Base-by-base conservation (phyloP, 768 basidiomycete species). In the Cystoderma amianthinum region DNA sequence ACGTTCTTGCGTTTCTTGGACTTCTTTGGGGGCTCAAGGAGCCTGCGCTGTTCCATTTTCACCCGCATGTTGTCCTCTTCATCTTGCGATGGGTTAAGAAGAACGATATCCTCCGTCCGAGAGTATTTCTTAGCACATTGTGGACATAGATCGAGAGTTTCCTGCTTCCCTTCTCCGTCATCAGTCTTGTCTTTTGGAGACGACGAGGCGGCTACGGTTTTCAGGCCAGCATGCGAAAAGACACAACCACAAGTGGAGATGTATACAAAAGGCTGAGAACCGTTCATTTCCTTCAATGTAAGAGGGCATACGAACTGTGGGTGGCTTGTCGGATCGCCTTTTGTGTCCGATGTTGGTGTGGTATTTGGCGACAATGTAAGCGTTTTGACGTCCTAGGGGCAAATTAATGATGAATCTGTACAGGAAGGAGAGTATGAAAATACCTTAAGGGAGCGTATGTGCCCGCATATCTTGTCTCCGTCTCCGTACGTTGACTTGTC, bases 221-320 rank as follows among this genome's bases (percentile, higher is more conserved):
- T 82, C 32, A 97, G 69, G 2, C 85, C 89, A 0, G 82, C 82
- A 44, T 86, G 85, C 3, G 90, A 85, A 64, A 97, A 90, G 22
- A 92, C 90, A 58, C 91, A 94, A 12, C 93, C 93, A 52, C 95
- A 98, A 0, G 82, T 64, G 11, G 73, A 69, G 49, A 97, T 61
- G 56, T 93, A 95, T 40, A 93, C 81, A 58, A 98, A 98, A 0
- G 92, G 90, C 39, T 85, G 76, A 2, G 61, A 57, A 11, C 96
- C 96, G 50, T 90, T 92, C 92, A 97, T 97, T 64, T 96, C 95
- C 59, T 91, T 90, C 48, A 89, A 65, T 1, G 85, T 90, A 39
- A 98, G 71, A 1, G 96, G 90, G 65, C 96, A 99, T 42, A 93
- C 80, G 53, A 93, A 98, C 40, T 74, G 76, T 2, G 86, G 70